Percentiles rank a stretch among this genome's conserved stretches.
Conservation (phyloP, 345 rosid genomes). For the Noccaea bulbosa region DNA sequence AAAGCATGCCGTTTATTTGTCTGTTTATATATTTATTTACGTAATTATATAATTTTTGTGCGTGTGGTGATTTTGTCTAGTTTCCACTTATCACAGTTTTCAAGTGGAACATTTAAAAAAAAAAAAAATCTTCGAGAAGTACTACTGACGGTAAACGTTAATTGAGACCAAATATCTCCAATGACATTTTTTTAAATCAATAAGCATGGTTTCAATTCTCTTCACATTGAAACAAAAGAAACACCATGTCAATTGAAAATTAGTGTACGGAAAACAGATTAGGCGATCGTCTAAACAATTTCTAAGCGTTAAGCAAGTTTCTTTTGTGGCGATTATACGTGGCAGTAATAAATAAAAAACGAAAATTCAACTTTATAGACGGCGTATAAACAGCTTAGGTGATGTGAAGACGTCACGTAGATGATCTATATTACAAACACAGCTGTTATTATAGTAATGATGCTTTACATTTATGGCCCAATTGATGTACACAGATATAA, state of each 20-base stretch:
- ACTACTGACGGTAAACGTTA: not conserved
- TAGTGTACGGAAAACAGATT: not conserved
- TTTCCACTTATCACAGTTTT: conserved; percentile 37
- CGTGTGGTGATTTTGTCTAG: conserved; percentile 40
- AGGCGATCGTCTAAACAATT: not conserved
- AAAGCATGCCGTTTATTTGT: conserved; percentile 32
- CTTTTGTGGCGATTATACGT: too few species aligned
- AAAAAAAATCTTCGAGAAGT: conserved; percentile 23
- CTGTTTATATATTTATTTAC: not conserved
- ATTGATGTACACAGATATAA: too few species aligned
- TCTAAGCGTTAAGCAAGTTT: not conserved
- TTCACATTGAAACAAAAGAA: too few species aligned
- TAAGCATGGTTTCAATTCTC: not conserved
- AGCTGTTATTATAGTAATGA: too few species aligned
- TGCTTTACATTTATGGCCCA: too few species aligned
- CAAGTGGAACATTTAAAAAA: conserved; percentile 17
- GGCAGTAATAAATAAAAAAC: too few species aligned
- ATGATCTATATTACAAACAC: too few species aligned
- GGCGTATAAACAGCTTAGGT: too few species aligned
- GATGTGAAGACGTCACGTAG: too few species aligned
- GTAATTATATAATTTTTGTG: conserved; percentile 16
- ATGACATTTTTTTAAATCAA: not conserved
- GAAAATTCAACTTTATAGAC: too few species aligned
- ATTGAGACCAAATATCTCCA: conserved; percentile 1
- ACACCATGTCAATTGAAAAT: not conserved